These are phyloP conservation scores for Suhomyces anneliseae DNA, from an alignment of 1,139 yeast genomes.

Conservation along the genomic window DNA sequence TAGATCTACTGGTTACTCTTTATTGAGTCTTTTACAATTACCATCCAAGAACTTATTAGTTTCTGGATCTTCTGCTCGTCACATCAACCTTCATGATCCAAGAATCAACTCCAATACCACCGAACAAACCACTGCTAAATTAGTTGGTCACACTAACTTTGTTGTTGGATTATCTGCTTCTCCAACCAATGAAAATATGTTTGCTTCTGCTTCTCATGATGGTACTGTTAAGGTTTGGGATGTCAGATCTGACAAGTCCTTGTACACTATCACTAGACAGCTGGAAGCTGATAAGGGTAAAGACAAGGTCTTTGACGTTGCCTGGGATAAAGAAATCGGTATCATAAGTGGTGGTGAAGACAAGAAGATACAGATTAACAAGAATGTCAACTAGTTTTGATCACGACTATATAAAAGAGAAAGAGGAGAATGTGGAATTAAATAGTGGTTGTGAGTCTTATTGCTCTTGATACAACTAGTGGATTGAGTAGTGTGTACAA, in stretches of 20 bases:
- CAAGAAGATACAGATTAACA: slow-evolving; percentile 85
- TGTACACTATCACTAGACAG: slow-evolving; percentile 81
- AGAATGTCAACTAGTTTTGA: slow-evolving; percentile 14
- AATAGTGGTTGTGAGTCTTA: background rate
- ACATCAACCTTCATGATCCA: slow-evolving; percentile 91
- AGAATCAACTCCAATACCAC: slow-evolving; percentile 46
- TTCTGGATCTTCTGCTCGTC: slow-evolving; percentile 95
- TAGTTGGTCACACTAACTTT: slow-evolving; percentile 88
- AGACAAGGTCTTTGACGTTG: slow-evolving; percentile 79
- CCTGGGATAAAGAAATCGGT: slow-evolving; percentile 79
- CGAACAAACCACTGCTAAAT: slow-evolving; percentile 56
- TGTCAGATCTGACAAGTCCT: slow-evolving; percentile 79
- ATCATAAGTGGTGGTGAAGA: slow-evolving; percentile 94
- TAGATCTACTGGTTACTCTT: slow-evolving; percentile 82
- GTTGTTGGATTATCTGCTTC: slow-evolving; percentile 76
- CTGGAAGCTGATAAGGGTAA: slow-evolving; percentile 34
- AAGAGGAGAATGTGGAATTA: background rate
- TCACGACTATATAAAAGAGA: background rate
- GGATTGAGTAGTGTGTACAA: background rate
- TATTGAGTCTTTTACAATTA: slow-evolving; percentile 71
- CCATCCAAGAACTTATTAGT: slow-evolving; percentile 70
- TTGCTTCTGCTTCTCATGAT: slow-evolving; percentile 90
- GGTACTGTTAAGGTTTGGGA: slow-evolving; percentile 97
- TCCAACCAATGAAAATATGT: slow-evolving; percentile 75
- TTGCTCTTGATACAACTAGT: too few relatives aligned